Percentiles rank a stretch among this genome's conserved stretches.
These are phyloP conservation scores for Heliamphora pulchella DNA, from an alignment of 179 eudicot species.

Conservation along the genomic window DNA sequence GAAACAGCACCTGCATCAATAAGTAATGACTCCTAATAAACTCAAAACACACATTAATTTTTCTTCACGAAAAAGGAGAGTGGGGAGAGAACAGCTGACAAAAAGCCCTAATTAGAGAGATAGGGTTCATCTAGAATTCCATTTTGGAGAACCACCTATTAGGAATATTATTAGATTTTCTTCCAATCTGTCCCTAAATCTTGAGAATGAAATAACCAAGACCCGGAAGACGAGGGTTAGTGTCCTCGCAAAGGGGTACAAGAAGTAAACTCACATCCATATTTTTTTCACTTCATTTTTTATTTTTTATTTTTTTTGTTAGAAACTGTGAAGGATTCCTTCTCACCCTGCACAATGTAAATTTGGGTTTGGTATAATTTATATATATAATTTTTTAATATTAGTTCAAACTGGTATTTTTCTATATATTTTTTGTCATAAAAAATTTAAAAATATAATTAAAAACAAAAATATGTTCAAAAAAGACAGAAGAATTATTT, in stretches of 20 bases:
- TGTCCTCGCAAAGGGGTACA: constrained; percentile 46
- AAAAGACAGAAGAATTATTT: no score
- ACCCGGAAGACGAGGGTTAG: constrained; percentile 50
- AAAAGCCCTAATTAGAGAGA: no score
- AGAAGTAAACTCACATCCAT: constrained; percentile 20
- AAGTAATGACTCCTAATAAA: no score
- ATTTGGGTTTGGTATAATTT: not conserved
- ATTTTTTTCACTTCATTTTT: not conserved
- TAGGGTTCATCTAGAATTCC: no score
- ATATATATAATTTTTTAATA: no score
- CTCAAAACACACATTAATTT: no score
- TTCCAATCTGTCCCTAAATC: constrained; percentile 31
- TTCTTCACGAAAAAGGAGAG: no score
- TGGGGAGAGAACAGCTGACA: no score
- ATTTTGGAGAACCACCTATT: no score
- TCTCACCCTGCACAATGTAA: constrained; percentile 6
- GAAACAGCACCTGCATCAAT: no score
- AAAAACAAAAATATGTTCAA: no score
- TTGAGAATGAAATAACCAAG: constrained; percentile 17
- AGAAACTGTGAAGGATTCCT: constrained; percentile 12
- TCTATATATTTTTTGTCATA: not conserved
- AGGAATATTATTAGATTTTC: constrained; percentile 11
- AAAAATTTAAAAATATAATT: no score
- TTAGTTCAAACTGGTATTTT: not conserved
- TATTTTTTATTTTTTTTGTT: not conserved